These are phyloP conservation scores for Tetracladium setigerum DNA, from an alignment of 495 filamentous ascomycete species.

Conservation along the genomic window DNA sequence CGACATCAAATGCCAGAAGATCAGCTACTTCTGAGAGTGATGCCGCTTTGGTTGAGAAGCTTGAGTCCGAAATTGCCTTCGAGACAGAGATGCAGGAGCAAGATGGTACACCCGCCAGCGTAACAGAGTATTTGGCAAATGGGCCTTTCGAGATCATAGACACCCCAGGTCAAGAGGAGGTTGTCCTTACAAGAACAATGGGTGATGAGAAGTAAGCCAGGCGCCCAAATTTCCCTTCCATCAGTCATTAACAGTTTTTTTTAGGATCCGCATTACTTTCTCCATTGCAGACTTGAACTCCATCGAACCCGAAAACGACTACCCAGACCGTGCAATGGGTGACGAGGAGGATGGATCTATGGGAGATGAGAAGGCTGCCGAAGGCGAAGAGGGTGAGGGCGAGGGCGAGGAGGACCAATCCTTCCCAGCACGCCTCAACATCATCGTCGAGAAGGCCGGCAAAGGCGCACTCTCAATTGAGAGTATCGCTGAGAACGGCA, in stretches of 20 bases:
- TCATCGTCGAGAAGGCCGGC: conserved; percentile 77
- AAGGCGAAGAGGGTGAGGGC: conserved; percentile 26
- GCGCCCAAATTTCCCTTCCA: background rate
- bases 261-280: conserved; percentile 87
- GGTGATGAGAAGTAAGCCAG: conserved; percentile 74
- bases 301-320: conserved; percentile 52
- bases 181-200: conserved; percentile 73
- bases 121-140: conserved; percentile 69
- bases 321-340: conserved; percentile 43
- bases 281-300: conserved; percentile 85
- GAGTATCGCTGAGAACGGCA: conserved; percentile 77
- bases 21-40: conserved; percentile 58
- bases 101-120: conserved; percentile 49
- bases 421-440: conserved; percentile 76
- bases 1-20: conserved; percentile 52
- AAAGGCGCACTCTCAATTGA: conserved; percentile 82
- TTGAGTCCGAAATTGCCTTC: conserved; percentile 66
- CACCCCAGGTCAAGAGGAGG: conserved; percentile 74
- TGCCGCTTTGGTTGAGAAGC: conserved; percentile 67
- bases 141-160: conserved; percentile 69
- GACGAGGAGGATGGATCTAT: conserved; percentile 19
- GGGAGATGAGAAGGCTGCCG: conserved; percentile 14
- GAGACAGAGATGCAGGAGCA: conserved; percentile 50
- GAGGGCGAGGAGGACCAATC: conserved; percentile 43
- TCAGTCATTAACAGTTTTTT: conserved; percentile 11